Percentiles rank a stretch among this genome's conserved stretches.
These are phyloP conservation scores for Laburnicola sp. DNA, from an alignment of 2,329 filamentous ascomycete species.

Conservation along the genomic window DNA sequence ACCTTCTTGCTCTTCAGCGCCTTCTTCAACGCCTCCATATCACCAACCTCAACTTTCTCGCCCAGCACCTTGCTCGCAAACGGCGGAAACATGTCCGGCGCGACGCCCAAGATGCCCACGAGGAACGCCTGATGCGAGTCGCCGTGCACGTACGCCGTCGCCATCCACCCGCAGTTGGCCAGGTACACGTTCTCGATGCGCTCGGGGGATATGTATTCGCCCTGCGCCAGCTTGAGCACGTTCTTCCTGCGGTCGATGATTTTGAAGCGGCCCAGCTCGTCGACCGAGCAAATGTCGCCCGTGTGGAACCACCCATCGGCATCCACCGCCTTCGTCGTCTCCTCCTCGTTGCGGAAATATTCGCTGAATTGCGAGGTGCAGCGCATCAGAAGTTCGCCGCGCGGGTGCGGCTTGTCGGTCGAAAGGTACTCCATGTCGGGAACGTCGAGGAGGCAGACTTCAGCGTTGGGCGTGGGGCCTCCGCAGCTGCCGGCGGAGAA, in stretches of 20 bases:
- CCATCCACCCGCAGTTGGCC: slow-evolving; percentile 75
- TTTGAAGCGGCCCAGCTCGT: slow-evolving; percentile 81
- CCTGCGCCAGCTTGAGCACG: slow-evolving; percentile 96
- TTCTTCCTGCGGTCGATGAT: slow-evolving; percentile 99
- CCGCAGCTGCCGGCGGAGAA: slow-evolving; percentile 81
- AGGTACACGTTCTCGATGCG: slow-evolving; percentile 94
- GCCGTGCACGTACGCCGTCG: slow-evolving; percentile 86
- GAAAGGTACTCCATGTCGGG: slow-evolving; percentile 93
- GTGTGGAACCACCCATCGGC: slow-evolving; percentile 96
- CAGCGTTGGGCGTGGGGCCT: slow-evolving; percentile 65
- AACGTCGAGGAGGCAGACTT: slow-evolving; percentile 81
- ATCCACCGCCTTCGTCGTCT: slow-evolving; percentile 81
- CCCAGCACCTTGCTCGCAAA: slow-evolving; percentile 79
- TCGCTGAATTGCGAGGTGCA: slow-evolving; percentile 79
- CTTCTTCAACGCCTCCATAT: slow-evolving; percentile 67
- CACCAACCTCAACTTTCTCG: slow-evolving; percentile 63
- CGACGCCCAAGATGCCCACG: slow-evolving; percentile 85
- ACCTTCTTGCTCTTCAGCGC: slow-evolving; percentile 72
- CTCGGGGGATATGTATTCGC: slow-evolving; percentile 97
- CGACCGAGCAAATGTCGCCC: slow-evolving; percentile 85
- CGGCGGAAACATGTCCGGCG: slow-evolving; percentile 78
- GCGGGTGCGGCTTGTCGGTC: slow-evolving; percentile 84
- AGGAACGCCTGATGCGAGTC: slow-evolving; percentile 80
- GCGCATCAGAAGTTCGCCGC: slow-evolving; percentile 84
- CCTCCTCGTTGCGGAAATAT: slow-evolving; percentile 88